Conservation (phyloP, 2,329 filamentous ascomycete genomes). For the Diplodia sapinea region DNA sequence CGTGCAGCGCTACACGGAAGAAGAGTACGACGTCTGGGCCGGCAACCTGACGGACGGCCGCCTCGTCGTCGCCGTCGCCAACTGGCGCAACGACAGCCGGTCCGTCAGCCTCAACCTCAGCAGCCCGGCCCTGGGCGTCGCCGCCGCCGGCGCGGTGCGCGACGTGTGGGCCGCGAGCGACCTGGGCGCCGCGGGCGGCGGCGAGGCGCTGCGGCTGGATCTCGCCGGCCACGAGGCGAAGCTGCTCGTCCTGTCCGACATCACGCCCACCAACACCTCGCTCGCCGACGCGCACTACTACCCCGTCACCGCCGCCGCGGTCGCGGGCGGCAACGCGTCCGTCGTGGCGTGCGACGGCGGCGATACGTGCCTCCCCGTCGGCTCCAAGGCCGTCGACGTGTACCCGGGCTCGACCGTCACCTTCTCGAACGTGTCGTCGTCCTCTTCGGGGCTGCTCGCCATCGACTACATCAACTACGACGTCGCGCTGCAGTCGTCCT, state of each 20-base stretch:
- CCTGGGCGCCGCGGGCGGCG: constrained; percentile 31
- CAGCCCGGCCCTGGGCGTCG: constrained; percentile 33
- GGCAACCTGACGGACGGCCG: constrained; percentile 46
- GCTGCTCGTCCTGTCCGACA: constrained; percentile 46
- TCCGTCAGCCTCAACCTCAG: constrained; percentile 43
- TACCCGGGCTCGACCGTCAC: constrained; percentile 38
- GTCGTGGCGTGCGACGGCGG: constrained; percentile 40
- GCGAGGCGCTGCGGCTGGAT: background rate
- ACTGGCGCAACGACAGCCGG: constrained; percentile 46
- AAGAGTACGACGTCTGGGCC: constrained; percentile 48
- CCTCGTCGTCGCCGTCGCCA: constrained; percentile 46
- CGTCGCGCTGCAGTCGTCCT: constrained; percentile 45
- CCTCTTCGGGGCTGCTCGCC: constrained; percentile 40
- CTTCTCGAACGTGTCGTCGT: constrained; percentile 40
- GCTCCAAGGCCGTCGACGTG: constrained; percentile 45
- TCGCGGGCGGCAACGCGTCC: constrained; percentile 41
- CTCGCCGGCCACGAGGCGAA: constrained; percentile 39
- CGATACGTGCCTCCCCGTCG: constrained; percentile 40
- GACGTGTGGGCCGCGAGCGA: constrained; percentile 34
- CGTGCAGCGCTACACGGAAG: constrained; percentile 48
- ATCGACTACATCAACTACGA: constrained; percentile 51
- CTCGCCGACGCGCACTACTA: constrained; percentile 40
- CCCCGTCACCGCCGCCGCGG: constrained; percentile 41
- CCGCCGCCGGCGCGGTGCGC: constrained; percentile 39
- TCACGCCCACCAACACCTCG: constrained; percentile 34